These are phyloP conservation scores for Coemansia sp. DNA, from an alignment of 192 early-diverging fungal genomes.

Conservation along the genomic window DNA sequence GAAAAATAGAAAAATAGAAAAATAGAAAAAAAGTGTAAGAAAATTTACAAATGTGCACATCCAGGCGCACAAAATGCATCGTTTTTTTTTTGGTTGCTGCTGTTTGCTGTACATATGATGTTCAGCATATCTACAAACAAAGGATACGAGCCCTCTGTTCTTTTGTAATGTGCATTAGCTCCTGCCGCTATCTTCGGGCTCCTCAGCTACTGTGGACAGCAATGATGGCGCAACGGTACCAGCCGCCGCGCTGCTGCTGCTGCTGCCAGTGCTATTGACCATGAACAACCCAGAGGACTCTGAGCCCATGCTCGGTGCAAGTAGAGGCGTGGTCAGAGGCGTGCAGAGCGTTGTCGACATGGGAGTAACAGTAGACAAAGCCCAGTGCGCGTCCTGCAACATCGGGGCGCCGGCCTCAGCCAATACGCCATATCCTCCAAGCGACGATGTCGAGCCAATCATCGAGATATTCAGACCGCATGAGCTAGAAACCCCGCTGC, in stretches of 20 bases:
- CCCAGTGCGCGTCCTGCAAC: neutral
- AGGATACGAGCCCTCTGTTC: neutral
- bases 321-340: constrained; percentile 28
- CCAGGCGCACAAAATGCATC: constrained; percentile 4
- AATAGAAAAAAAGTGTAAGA: neutral
- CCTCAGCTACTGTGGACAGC: neutral
- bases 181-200: neutral
- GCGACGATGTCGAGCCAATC: neutral
- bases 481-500: neutral
- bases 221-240: constrained; percentile 15
- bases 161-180: neutral
- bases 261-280: neutral
- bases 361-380: constrained; percentile 11
- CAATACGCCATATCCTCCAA: neutral
- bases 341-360: constrained; percentile 24
- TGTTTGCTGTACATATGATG: neutral
- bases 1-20: neutral
- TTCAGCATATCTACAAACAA: constrained; percentile 5
- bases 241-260: constrained; percentile 12
- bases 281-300: constrained; percentile 10
- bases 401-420: constrained; percentile 3
- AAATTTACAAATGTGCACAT: neutral
- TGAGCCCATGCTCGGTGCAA: constrained; percentile 13
- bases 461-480: constrained; percentile 30
- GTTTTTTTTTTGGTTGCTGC: neutral